phyloP scores from a whole-genome alignment of 345 rosid species.

The Syzygium aromaticum region DNA sequence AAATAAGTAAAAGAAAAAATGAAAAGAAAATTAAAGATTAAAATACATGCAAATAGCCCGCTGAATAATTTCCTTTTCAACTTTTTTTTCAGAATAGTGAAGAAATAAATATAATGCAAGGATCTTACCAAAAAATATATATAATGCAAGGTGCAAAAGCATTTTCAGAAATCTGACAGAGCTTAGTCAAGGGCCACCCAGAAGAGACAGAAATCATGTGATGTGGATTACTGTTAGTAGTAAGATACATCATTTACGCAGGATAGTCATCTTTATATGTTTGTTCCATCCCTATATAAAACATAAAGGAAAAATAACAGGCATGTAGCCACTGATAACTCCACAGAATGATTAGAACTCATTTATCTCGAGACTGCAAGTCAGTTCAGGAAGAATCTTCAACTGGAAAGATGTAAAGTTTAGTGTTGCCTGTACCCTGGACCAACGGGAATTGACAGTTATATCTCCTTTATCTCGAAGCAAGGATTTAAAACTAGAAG shows the following conservation, averaged over 20 bases:
- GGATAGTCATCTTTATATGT: background rate
- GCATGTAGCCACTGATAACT: background rate
- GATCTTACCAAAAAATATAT: too few relatives aligned
- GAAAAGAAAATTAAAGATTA: background rate
- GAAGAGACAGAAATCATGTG: background rate
- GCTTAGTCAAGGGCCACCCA: background rate
- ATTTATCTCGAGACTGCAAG: background rate
- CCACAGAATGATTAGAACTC: background rate
- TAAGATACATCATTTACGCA: background rate
- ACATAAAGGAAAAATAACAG: background rate
- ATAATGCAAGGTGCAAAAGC: background rate
- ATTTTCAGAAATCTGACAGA: background rate
- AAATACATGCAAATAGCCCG: background rate
- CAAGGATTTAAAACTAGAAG: constrained; percentile 76
- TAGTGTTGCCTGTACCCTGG: constrained; percentile 42
- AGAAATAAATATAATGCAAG: background rate
- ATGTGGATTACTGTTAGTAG: background rate
- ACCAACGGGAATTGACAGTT: constrained; percentile 69
- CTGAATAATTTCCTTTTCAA: background rate
- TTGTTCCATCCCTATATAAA: background rate
- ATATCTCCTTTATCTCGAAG: constrained; percentile 67
- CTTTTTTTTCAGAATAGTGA: background rate
- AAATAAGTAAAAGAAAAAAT: background rate
- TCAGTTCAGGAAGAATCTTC: background rate
- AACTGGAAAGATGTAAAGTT: background rate